These are phyloP conservation scores for Ascochyta clinopodiicola DNA, from an alignment of 2,329 filamentous ascomycete species.

Conservation along the genomic window DNA sequence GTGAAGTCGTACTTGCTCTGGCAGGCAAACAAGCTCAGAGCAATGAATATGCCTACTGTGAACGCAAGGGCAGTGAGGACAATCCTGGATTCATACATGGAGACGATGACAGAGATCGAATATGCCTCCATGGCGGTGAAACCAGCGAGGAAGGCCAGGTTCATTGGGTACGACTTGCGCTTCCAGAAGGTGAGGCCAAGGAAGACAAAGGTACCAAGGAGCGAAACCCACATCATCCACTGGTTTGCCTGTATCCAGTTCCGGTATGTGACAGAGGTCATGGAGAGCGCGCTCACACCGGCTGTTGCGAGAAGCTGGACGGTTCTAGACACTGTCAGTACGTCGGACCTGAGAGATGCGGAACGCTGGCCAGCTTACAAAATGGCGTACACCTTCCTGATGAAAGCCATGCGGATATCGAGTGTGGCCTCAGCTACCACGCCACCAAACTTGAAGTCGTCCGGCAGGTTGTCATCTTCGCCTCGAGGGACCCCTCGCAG, in stretches of 20 bases:
- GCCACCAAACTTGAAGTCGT: conserved; percentile 98
- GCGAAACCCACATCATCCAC: conserved; percentile 85
- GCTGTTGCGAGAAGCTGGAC: conserved; percentile 88
- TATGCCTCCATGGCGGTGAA: conserved; percentile 96
- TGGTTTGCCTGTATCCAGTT: conserved; percentile 84
- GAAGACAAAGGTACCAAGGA: conserved; percentile 54
- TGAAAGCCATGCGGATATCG: conserved; percentile 95
- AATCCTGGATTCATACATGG: conserved; percentile 82
- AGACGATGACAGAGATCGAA: conserved; percentile 88
- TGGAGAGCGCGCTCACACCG: conserved; percentile 80
- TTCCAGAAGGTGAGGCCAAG: conserved; percentile 50
- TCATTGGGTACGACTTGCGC: conserved; percentile 79
- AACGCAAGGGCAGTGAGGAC: conserved; percentile 90
- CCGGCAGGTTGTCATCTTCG: conserved; percentile 89
- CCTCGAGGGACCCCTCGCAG: conserved; percentile 71
- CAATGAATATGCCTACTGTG: conserved; percentile 72
- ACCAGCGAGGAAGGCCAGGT: conserved; percentile 86
- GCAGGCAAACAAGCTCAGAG: conserved; percentile 82
- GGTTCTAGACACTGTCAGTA: conserved; percentile 60
- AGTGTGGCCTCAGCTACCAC: conserved; percentile 92
- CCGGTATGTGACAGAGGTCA: conserved; percentile 81
- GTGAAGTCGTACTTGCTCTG: conserved; percentile 99
- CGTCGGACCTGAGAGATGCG: not conserved
- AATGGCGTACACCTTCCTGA: conserved; percentile 97
- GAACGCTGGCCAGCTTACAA: conserved; percentile 60